Conservation (phyloP, 345 rosid species). For the Firmiana major region DNA sequence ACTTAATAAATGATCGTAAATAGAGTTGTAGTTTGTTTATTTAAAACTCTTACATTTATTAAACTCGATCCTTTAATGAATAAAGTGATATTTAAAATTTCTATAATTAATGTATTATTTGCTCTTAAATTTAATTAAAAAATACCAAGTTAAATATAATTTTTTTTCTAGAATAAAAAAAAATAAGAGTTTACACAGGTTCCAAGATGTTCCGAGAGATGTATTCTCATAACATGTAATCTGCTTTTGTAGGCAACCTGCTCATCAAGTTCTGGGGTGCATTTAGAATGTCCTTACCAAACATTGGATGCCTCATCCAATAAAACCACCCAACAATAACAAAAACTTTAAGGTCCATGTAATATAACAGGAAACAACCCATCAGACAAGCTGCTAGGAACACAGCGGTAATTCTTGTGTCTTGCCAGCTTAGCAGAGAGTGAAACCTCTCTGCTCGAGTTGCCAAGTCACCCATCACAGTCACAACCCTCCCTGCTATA, state of each 20-base stretch:
- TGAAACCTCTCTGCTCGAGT: slow-evolving; percentile 28
- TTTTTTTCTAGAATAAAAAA: too few relatives aligned
- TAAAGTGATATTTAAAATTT: too few relatives aligned
- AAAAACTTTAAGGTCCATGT: neutral
- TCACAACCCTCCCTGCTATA: slow-evolving; percentile 30
- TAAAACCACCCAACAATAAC: slow-evolving; percentile 5
- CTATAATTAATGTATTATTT: too few relatives aligned
- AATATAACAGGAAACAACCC: neutral
- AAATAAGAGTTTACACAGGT: too few relatives aligned
- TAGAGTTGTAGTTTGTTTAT: too few relatives aligned
- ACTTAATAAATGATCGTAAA: too few relatives aligned
- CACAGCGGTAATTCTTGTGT: slow-evolving; percentile 29
- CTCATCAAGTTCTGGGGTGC: slow-evolving; percentile 23
- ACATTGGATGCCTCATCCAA: slow-evolving; percentile 14
- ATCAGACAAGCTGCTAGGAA: slow-evolving; percentile 25
- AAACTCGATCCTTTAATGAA: too few relatives aligned
- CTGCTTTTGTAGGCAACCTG: slow-evolving; percentile 24
- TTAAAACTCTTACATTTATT: too few relatives aligned
- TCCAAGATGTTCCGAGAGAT: too few relatives aligned
- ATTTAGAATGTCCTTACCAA: neutral
- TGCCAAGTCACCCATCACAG: slow-evolving; percentile 35
- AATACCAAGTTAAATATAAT: too few relatives aligned
- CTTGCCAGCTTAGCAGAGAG: slow-evolving; percentile 29
- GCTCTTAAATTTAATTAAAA: too few relatives aligned
- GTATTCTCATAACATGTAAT: slow-evolving; percentile 14